These are phyloP conservation scores for Babesia sp. DNA, from an alignment of 169 alveolate species.

Conservation along the genomic window DNA sequence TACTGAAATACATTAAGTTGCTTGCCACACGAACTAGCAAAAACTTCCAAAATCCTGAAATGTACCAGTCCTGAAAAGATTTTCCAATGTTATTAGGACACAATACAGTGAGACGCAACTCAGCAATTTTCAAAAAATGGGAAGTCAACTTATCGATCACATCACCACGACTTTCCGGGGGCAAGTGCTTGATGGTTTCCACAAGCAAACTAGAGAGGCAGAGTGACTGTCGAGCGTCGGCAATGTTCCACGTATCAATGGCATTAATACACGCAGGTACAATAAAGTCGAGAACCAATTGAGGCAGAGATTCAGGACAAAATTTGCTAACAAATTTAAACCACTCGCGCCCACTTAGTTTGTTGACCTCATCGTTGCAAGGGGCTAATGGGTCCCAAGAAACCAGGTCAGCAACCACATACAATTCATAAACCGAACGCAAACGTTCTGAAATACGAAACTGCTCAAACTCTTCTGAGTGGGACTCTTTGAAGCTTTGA, in stretches of 20 bases:
- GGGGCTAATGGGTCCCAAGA: conserved; percentile 44
- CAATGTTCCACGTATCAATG: conserved; percentile 48
- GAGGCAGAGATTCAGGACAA: conserved; percentile 28
- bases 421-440: conserved; percentile 15
- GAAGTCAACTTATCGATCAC: conserved; percentile 22
- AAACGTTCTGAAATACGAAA: conserved; percentile 22
- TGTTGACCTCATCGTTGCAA: neutral
- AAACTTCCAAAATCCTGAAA: conserved; percentile 25
- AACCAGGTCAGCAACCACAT: conserved; percentile 23
- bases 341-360: conserved; percentile 43
- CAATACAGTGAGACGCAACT: conserved; percentile 17
- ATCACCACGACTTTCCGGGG: neutral
- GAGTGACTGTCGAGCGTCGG: neutral
- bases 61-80: conserved; percentile 6
- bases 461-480: conserved; percentile 23
- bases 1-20: conserved; percentile 31
- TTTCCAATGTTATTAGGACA: neutral
- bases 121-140: conserved; percentile 5
- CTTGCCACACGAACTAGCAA: conserved; percentile 3
- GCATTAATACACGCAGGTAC: conserved; percentile 28
- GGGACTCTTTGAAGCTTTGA: neutral
- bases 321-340: conserved; percentile 2
- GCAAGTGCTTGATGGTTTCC: conserved; percentile 15
- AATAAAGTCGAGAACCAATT: conserved; percentile 25
- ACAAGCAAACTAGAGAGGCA: conserved; percentile 5